phyloP scores from a whole-genome alignment of 257 asterid genomes.

The Fraxinus excelsior region DNA sequence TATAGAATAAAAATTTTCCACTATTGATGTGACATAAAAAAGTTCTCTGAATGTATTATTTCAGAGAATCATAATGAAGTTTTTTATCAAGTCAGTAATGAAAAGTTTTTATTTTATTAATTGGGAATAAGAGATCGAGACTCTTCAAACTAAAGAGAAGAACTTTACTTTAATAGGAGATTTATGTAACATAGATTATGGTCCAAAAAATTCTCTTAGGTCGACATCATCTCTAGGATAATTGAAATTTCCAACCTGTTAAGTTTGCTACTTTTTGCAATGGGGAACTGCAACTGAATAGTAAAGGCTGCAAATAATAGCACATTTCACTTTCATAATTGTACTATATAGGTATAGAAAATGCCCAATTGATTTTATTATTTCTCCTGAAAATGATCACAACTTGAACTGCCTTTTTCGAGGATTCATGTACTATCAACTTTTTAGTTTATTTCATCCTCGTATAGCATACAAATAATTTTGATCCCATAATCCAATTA shows the following conservation, averaged over 20 bases:
- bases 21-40: no score
- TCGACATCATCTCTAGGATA: not conserved
- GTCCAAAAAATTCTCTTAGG: not conserved
- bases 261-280: not conserved
- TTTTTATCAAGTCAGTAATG: no score
- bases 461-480: no score
- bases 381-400: not conserved
- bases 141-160: not conserved
- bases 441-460: not conserved
- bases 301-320: conserved; percentile 5
- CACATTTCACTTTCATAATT: conserved; percentile 3
- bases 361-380: not conserved
- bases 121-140: no score
- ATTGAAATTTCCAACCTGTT: conserved; percentile 2
- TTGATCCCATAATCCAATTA: not conserved
- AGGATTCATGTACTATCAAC: not conserved
- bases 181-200: not conserved
- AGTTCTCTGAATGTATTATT: no score
- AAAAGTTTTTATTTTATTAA: no score
- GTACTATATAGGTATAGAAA: not conserved
- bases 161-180: not conserved
- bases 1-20: no score
- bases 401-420: not conserved
- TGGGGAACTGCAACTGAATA: not conserved
- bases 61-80: no score